These are phyloP conservation scores for Pedinophyceae sp. DNA, from an alignment of 139 green algal species.

Conservation along the genomic window DNA sequence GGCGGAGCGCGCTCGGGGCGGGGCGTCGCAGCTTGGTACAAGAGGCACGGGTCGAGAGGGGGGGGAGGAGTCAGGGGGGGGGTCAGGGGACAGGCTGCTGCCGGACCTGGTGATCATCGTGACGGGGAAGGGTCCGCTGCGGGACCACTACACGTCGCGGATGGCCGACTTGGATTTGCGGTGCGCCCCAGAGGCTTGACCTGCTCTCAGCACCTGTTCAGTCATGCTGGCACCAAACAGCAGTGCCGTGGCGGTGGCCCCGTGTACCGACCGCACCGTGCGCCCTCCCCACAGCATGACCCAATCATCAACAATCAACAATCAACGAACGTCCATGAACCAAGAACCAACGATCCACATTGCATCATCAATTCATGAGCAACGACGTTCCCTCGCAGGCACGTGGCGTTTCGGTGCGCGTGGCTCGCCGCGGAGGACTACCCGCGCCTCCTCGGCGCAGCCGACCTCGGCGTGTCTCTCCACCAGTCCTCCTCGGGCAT, in stretches of 20 bases:
- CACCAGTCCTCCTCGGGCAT: conserved; percentile 79
- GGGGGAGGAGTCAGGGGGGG: neutral
- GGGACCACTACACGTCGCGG: conserved; percentile 37
- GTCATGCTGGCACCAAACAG: no score
- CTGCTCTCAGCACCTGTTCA: no score
- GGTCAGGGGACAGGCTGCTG: conserved; percentile 13
- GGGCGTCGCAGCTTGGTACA: no score
- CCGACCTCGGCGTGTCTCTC: conserved; percentile 82
- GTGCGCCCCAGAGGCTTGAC: conserved; percentile 3
- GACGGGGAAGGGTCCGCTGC: conserved; percentile 71
- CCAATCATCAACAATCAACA: no score
- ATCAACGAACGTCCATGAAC: no score
- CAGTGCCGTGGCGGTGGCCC: no score
- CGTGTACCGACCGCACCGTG: no score
- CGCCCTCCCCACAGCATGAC: no score
- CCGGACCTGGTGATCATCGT: conserved; percentile 42
- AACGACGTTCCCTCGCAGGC: no score
- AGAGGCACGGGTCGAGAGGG: conserved; percentile 7
- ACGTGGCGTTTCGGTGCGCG: conserved; percentile 60
- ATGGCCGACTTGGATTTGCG: conserved; percentile 44
- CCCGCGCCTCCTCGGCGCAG: conserved; percentile 62
- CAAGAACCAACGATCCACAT: no score
- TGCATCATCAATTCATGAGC: no score
- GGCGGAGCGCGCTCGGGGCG: neutral
- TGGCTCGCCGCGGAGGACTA: conserved; percentile 89